These are phyloP conservation scores for Dryadomyces quercivorus DNA, from an alignment of 2,329 filamentous ascomycete genomes.

Conservation along the genomic window DNA sequence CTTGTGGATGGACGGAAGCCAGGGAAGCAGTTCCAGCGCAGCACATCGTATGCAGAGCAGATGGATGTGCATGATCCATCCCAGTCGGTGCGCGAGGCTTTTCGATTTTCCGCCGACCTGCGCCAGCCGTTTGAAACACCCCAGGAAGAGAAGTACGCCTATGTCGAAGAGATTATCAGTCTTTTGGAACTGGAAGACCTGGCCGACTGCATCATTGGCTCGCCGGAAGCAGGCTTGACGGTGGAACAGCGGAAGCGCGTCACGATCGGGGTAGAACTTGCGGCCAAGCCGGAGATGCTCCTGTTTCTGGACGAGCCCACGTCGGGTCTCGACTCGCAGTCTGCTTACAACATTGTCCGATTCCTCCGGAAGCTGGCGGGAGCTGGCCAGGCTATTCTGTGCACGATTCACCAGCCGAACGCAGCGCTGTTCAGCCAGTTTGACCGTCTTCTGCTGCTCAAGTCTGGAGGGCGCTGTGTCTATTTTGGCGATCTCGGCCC, in stretches of 20 bases:
- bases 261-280: constrained; percentile 86
- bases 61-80: constrained; percentile 50
- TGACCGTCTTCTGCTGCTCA: constrained; percentile 66
- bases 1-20: constrained; percentile 44
- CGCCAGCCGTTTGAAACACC: constrained; percentile 43
- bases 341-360: constrained; percentile 64
- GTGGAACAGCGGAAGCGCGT: constrained; percentile 59
- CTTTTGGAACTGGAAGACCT: constrained; percentile 47
- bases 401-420: constrained; percentile 85
- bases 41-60: constrained; percentile 51
- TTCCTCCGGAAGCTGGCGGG: constrained; percentile 65
- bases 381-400: constrained; percentile 80
- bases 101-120: constrained; percentile 50
- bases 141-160: constrained; percentile 41
- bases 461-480: constrained; percentile 67
- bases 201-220: constrained; percentile 46
- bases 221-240: constrained; percentile 56
- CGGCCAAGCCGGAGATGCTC: constrained; percentile 66
- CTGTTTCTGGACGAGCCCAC: constrained; percentile 74
- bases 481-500: constrained; percentile 79
- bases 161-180: constrained; percentile 46
- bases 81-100: constrained; percentile 50
- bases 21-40: constrained; percentile 45
- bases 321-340: constrained; percentile 59
- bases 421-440: constrained; percentile 81